These are phyloP conservation scores for Arthroderma uncinatum DNA, from an alignment of 2,329 filamentous ascomycete genomes.

Conservation along the genomic window DNA sequence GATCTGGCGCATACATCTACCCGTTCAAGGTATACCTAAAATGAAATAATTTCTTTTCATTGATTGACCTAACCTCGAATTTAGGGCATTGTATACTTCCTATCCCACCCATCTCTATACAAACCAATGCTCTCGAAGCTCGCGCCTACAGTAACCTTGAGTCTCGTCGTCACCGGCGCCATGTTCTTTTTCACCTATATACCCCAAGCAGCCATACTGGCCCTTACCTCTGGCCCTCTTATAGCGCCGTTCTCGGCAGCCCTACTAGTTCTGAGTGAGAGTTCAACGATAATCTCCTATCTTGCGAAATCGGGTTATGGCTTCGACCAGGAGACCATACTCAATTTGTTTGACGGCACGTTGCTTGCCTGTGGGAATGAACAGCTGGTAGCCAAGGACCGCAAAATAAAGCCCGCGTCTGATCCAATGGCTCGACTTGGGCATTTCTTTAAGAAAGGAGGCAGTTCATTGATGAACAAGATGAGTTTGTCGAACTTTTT, in stretches of 20 bases:
- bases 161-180: constrained; percentile 56
- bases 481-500: constrained; percentile 52
- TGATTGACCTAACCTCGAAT: not conserved
- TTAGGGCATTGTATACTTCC: constrained; percentile 51
- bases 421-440: constrained; percentile 48
- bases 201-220: constrained; percentile 70
- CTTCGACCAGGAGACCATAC: constrained; percentile 66
- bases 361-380: constrained; percentile 45
- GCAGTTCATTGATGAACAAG: constrained; percentile 37
- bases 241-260: constrained; percentile 47
- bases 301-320: constrained; percentile 51
- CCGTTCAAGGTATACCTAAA: constrained; percentile 59
- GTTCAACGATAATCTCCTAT: constrained; percentile 39
- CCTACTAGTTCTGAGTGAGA: constrained; percentile 50
- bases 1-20: constrained; percentile 72
- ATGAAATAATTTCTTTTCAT: too few relatives aligned
- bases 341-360: constrained; percentile 79
- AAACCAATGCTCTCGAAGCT: constrained; percentile 48
- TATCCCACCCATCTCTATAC: constrained; percentile 48
- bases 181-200: constrained; percentile 86
- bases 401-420: constrained; percentile 51
- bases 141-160: constrained; percentile 55
- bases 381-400: constrained; percentile 59
- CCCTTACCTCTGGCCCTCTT: constrained; percentile 71
- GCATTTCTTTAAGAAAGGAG: constrained; percentile 40